Conservation (phyloP, 768 basidiomycete genomes). For the Boletus coccyginus region DNA sequence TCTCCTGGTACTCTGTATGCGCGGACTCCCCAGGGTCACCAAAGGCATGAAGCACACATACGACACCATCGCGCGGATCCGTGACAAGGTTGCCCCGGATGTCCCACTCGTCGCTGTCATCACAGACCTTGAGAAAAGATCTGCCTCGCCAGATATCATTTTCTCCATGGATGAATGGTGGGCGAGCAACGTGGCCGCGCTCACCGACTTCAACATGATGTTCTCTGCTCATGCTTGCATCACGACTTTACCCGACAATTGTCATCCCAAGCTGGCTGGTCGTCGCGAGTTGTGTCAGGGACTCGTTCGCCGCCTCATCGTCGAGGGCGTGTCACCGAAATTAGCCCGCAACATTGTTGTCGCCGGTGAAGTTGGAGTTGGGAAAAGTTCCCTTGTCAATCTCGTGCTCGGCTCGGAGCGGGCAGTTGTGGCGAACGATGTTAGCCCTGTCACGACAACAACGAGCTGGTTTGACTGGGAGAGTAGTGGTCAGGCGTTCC, state of each 20-base stretch:
- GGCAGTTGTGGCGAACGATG: slow-evolving; percentile 15
- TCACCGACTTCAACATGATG: slow-evolving; percentile 30
- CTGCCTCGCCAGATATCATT: slow-evolving; percentile 11
- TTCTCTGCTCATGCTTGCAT: slow-evolving; percentile 29
- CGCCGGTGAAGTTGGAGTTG: slow-evolving; percentile 27
- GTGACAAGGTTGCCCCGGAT: slow-evolving; percentile 15
- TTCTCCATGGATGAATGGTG: slow-evolving; percentile 40
- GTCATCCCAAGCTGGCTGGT: slow-evolving; percentile 19
- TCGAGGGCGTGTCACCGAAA: slow-evolving; percentile 20
- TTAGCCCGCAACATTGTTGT: slow-evolving; percentile 23
- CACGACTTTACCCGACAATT: slow-evolving; percentile 20
- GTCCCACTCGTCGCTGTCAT: slow-evolving; percentile 27
- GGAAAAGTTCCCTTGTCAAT: slow-evolving; percentile 30
- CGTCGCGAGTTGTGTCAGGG: slow-evolving; percentile 17
- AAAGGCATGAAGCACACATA: slow-evolving; percentile 29
- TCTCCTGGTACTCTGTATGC: slow-evolving; percentile 27
- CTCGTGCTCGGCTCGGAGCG: slow-evolving; percentile 24
- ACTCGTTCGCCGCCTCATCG: slow-evolving; percentile 13
- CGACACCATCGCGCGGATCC: slow-evolving; percentile 19
- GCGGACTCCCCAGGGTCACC: slow-evolving; percentile 24
- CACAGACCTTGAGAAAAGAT: slow-evolving; percentile 34
- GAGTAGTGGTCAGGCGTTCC: slow-evolving; percentile 7
- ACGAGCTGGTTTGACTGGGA: slow-evolving; percentile 14
- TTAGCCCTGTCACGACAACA: slow-evolving; percentile 16
- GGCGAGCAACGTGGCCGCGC: slow-evolving; percentile 28